Percentiles rank a stretch among this genome's conserved stretches.
These are phyloP conservation scores for Zygosaccharomyces kombuchaensis DNA, from an alignment of 805 yeast species.

Conservation along the genomic window DNA sequence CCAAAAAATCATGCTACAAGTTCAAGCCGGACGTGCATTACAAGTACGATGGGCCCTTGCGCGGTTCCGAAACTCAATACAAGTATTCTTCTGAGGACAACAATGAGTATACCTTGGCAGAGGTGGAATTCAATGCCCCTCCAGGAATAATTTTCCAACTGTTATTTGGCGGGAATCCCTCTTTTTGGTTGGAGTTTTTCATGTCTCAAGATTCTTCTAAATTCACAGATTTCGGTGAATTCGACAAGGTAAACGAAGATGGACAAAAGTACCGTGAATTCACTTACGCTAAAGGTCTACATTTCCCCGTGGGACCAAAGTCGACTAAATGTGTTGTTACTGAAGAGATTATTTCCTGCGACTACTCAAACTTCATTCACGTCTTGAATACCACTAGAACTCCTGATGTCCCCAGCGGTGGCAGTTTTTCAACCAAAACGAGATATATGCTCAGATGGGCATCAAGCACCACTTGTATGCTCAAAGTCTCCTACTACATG, in stretches of 20 bases:
- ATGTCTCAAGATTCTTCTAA: conserved; percentile 38
- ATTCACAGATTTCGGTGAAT: conserved; percentile 34
- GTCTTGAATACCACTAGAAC: conserved; percentile 65
- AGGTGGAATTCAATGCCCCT: conserved; percentile 59
- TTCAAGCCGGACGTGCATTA: conserved; percentile 40
- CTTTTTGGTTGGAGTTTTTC: conserved; percentile 42
- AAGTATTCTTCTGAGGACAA: conserved; percentile 42
- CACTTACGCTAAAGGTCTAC: conserved; percentile 68
- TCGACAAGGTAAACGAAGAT: conserved; percentile 35
- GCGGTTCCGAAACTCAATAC: conserved; percentile 55
- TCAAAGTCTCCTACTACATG: conserved; percentile 66
- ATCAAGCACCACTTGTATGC: conserved; percentile 50
- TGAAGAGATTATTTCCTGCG: conserved; percentile 54
- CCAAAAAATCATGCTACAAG: conserved; percentile 21
- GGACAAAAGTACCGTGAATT: conserved; percentile 48
- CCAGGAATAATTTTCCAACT: conserved; percentile 69
- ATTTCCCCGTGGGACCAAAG: conserved; percentile 86
- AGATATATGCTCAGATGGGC: conserved; percentile 76
- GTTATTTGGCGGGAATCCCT: conserved; percentile 56
- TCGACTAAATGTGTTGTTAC: conserved; percentile 70
- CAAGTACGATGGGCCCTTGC: conserved; percentile 58
- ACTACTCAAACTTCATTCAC: conserved; percentile 49
- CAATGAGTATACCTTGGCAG: conserved; percentile 50
- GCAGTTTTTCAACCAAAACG: conserved; percentile 69
- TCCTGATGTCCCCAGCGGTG: conserved; percentile 95